Evolutionary conservation across 768 basidiomycete genomes (phyloP), one percentile per base, ranked within the genome.

Genomic region (Lactarius trivialis): DNA sequence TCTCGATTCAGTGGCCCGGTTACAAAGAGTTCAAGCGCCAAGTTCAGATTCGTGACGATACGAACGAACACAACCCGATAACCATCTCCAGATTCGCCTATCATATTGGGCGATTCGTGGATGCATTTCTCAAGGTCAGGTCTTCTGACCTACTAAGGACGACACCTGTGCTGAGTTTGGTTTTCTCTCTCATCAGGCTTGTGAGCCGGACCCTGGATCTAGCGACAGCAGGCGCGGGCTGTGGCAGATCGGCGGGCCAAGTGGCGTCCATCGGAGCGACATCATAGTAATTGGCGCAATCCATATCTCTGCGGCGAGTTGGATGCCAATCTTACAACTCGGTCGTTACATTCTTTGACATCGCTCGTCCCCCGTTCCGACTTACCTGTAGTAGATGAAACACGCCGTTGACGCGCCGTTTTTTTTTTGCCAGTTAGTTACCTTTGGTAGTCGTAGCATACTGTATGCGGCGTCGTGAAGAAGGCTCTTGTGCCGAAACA

Each of bases 271-370:
- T 8, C 60, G 19, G 24, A 11, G 28, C 8, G 15, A 53, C 0
- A 55, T 62, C 39, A 19, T 54, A 1, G 34, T 64, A 33, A 57
- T 62, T 7, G 63, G 63, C 1, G 63, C 52, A 0, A 28, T 62
- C 15, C 63, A 64, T 8, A 60, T 64, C 1, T 48, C 55, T 12
- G 15, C 55, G 1, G 60, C 41, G 11, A 45, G 55, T 21, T 64
- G 63, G 63, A 62, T 62, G 63, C 63, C 63, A 1, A 56, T 64
- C 3, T 17, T 64, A 33, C 63, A 64, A 24, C 60, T 64, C 3
- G 48, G 11, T 14, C 60, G 41, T 24, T 60, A n/a, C 32, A 34
- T 63, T 4, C 1, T 59, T 2, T 63, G 17, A 55, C 21, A 26
- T 17, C 26, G 12, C 15, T 19, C 8, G 8, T 26, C 19, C 21